These are phyloP conservation scores for Ophiostoma novo-ulmi DNA, from an alignment of 2,329 filamentous ascomycete species.

Conservation along the genomic window DNA sequence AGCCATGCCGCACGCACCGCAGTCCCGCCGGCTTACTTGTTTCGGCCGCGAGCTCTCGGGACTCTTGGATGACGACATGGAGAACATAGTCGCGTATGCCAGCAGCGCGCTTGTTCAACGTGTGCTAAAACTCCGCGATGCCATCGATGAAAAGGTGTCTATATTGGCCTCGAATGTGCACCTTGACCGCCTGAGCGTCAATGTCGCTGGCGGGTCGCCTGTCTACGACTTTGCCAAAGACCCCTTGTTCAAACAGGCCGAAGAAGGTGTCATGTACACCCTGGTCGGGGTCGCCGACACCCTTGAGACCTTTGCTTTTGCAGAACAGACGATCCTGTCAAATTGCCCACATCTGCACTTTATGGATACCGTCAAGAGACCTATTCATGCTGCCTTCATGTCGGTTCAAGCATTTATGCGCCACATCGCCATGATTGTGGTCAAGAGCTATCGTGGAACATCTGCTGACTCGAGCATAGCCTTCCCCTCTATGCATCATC, in stretches of 20 bases:
- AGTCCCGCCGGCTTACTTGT: not conserved
- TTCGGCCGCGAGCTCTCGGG: not conserved
- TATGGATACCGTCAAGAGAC: not conserved
- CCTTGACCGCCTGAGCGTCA: not conserved
- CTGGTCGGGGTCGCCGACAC: not conserved
- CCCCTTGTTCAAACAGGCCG: not conserved
- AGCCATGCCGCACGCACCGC: not conserved
- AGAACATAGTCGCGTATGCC: not conserved
- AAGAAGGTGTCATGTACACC: not conserved
- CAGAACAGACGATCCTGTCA: not conserved
- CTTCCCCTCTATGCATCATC: not conserved
- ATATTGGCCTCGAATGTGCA: not conserved
- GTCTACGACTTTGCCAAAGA: not conserved
- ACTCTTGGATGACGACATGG: not conserved
- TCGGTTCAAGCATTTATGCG: not conserved
- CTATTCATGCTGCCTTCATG: not conserved
- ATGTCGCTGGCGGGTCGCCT: not conserved
- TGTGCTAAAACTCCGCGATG: not conserved
- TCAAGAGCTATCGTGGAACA: not conserved
- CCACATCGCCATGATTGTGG: not conserved
- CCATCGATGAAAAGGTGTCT: not conserved
- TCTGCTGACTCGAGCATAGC: not conserved
- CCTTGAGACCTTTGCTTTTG: constrained; percentile 4
- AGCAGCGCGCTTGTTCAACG: not conserved
- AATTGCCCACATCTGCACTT: not conserved